Percentiles rank a stretch among this genome's conserved stretches.
Conservation (phyloP, 345 rosid species). For the Microthlaspi erraticum region DNA sequence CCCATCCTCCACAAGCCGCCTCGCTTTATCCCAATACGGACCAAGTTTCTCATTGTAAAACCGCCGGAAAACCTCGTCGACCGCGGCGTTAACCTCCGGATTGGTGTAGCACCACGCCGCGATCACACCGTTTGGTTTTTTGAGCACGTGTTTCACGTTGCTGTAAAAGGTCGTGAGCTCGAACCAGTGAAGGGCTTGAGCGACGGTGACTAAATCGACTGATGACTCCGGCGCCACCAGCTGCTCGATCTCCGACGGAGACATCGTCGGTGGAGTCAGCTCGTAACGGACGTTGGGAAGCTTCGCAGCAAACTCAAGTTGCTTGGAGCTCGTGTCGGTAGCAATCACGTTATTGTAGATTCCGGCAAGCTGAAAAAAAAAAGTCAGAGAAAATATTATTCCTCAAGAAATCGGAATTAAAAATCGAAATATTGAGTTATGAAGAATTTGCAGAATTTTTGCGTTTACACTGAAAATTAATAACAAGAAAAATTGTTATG, state of each 20-base stretch:
- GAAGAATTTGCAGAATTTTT: too few relatives aligned
- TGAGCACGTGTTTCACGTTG: conserved; percentile 67
- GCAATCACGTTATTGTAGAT: conserved; percentile 73
- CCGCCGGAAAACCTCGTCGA: conserved; percentile 57
- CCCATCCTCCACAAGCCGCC: conserved; percentile 64
- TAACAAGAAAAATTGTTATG: not conserved
- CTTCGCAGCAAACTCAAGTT: conserved; percentile 63
- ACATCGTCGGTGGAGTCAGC: conserved; percentile 58
- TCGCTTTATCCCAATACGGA: conserved; percentile 64
- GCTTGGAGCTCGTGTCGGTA: conserved; percentile 83
- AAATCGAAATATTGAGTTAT: too few relatives aligned
- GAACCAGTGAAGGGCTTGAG: conserved; percentile 89
- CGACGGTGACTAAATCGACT: conserved; percentile 68
- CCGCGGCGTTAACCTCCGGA: conserved; percentile 57
- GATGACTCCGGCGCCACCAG: conserved; percentile 51
- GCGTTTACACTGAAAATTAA: not conserved
- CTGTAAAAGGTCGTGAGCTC: conserved; percentile 60
- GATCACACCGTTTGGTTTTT: conserved; percentile 73
- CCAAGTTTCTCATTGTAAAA: conserved; percentile 51
- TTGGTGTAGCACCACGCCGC: conserved; percentile 89
- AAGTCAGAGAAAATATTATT: too few relatives aligned
- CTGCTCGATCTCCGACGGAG: conserved; percentile 51
- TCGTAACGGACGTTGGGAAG: conserved; percentile 65
- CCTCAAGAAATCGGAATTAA: not conserved
- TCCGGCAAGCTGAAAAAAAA: conserved; percentile 64